Base-by-base conservation (phyloP, 2,329 filamentous ascomycete species). In the Penicillium sp. region DNA sequence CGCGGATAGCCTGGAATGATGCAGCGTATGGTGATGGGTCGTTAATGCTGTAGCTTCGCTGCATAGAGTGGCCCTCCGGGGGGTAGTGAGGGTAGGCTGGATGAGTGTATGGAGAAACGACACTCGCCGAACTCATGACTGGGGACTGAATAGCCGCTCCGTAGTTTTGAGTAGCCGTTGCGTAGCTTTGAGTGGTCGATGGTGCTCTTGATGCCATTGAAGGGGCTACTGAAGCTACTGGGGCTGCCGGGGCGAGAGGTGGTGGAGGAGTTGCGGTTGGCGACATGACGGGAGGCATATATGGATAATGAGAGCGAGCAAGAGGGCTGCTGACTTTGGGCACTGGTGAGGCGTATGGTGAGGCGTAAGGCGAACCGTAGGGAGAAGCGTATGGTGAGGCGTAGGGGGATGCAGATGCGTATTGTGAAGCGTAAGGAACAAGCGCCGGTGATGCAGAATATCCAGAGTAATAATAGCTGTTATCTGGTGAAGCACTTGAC, bases 241-340 rank as follows among this genome's bases (percentile, higher is more conserved):
- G 57, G 21, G 64, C 60, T 48, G 63, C 52, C 31, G 61, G 58
- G 16, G 64, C 58, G 29, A 59, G 60, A 37, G 65, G 62, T 43
- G 56, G 65, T n/a, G 67, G 65, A 26, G 71, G 65, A 47, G 68
- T 66, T 44, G 68, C 68, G 35, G 69, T 67, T 11, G 70, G 67
- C 26, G 73, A 74, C 63, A 75, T 71, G 57, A 64, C 62, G 22
- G 74, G 71, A 44, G 74, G 72, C 45, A 68, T 68, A 62, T 77
- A 75, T n/a, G 68, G 64, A 24, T 62, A 61, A 53, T 64, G 64
- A n/a, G 65, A 64, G 52, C 69, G 69, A 47, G 72, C 68, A 47
- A 74, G 68, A 22, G 75, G 75, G 49, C 70, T 75, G 66, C 68
- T 68, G 51, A 71, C 61, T 63, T 72, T 73, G 46, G 69, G 66